Percentiles rank a stretch among this genome's conserved stretches.
Conservation (phyloP, 176 grass and related monocot species). For the Phragmites australis region DNA sequence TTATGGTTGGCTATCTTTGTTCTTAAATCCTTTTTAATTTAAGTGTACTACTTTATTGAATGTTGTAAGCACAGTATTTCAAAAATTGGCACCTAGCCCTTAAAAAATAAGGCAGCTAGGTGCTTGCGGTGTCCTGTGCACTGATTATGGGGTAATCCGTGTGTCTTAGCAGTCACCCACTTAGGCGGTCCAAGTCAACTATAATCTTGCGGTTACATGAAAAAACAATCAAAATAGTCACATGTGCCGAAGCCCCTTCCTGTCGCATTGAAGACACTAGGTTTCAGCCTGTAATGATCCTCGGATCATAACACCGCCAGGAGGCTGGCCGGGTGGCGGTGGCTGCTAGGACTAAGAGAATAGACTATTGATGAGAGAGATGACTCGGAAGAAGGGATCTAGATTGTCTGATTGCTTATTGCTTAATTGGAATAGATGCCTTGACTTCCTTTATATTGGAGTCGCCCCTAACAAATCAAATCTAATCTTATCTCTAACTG, state of each 20-base stretch:
- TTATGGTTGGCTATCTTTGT: background rate
- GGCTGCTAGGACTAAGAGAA: background rate
- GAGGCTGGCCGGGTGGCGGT: background rate
- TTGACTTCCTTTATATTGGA: no score
- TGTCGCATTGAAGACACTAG: background rate
- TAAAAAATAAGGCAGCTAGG: background rate
- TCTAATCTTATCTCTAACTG: no score
- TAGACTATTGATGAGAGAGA: background rate
- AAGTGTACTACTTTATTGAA: no score
- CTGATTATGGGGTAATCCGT: background rate
- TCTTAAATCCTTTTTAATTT: slow-evolving; percentile 1
- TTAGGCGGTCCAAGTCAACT: background rate
- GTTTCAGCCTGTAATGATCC: background rate
- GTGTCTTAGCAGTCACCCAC: background rate
- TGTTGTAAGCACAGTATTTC: no score
- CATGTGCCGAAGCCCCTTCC: background rate
- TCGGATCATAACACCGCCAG: background rate
- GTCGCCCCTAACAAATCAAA: no score
- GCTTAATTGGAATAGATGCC: no score
- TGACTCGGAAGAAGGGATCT: background rate
- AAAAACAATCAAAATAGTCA: background rate
- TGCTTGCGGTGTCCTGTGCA: no score
- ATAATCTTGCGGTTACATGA: no score
- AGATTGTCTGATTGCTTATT: background rate
- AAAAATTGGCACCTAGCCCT: background rate